Evolutionary conservation across 2,329 filamentous ascomycete species (phyloP).

Genomic region (Fusarium albidum): DNA sequence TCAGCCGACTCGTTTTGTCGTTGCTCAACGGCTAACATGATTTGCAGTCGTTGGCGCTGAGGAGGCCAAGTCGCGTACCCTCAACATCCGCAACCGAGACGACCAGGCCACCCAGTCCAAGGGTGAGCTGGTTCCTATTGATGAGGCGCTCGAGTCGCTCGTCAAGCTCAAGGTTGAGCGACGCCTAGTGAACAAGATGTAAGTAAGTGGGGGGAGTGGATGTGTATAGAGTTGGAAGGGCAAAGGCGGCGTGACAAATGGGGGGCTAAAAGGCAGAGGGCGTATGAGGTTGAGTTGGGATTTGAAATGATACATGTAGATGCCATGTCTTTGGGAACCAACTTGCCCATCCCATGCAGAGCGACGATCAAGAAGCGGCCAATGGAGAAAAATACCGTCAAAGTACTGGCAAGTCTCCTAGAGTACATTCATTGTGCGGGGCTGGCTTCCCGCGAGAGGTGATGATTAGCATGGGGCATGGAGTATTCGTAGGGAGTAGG

Average conservation of each 20-base stretch:
- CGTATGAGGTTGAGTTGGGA: constrained; percentile 24
- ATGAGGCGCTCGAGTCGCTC: constrained; percentile 66
- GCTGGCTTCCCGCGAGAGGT: background rate
- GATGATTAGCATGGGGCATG: constrained; percentile 1
- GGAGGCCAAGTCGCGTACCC: constrained; percentile 66
- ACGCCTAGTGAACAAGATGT: constrained; percentile 48
- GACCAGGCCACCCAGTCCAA: constrained; percentile 68
- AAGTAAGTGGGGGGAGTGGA: constrained; percentile 10
- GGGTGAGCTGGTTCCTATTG: constrained; percentile 65
- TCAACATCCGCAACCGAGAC: constrained; percentile 71
- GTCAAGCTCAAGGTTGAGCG: constrained; percentile 59
- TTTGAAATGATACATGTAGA: constrained; percentile 33
- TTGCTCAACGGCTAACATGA: constrained; percentile 22
- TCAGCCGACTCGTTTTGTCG: background rate
- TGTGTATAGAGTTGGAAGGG: constrained; percentile 14
- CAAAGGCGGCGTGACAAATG: constrained; percentile 17
- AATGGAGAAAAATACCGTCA: constrained; percentile 24
- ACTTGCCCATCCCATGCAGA: constrained; percentile 16
- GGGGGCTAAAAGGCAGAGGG: constrained; percentile 31
- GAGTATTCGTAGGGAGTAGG: too few species aligned
- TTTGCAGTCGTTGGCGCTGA: constrained; percentile 66
- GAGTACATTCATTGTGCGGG: background rate
- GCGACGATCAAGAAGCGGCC: constrained; percentile 24
- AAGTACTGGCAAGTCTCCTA: background rate
- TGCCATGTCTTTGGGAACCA: constrained; percentile 15